These are phyloP conservation scores for Austroboletus olivaceoglutinosus DNA, from an alignment of 1,284 basidiomycete genomes.

Conservation along the genomic window DNA sequence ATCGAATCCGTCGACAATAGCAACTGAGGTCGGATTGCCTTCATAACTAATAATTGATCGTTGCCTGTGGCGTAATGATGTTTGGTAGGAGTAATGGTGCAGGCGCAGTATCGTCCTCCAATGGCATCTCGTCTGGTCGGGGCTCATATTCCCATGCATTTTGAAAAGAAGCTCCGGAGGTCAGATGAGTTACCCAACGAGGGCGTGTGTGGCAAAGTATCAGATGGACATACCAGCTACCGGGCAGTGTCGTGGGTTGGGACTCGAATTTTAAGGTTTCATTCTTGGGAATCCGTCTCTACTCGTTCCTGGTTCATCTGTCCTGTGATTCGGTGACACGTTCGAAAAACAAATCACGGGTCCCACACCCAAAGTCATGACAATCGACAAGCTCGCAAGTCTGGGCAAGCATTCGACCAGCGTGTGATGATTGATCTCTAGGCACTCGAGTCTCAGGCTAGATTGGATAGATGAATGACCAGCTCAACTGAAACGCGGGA, in stretches of 20 bases:
- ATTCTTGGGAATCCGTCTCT: slow-evolving; percentile 7
- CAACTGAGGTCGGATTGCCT: slow-evolving; percentile 10
- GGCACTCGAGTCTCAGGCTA: slow-evolving; percentile 1
- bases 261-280: slow-evolving; percentile 5
- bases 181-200: background rate
- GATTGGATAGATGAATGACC: background rate
- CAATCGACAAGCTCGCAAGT: background rate
- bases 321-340: slow-evolving; percentile 6
- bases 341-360: background rate
- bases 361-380: slow-evolving; percentile 5
- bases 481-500: background rate
- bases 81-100: background rate
- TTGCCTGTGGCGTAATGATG: slow-evolving; percentile 22
- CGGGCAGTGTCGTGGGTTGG: slow-evolving; percentile 14
- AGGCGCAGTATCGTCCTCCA: slow-evolving; percentile 9
- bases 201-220: slow-evolving; percentile 1
- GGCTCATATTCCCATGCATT: slow-evolving; percentile 24
- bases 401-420: background rate
- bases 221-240: slow-evolving; percentile 13
- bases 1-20: background rate
- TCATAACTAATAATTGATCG: slow-evolving; percentile 5
- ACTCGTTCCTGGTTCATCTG: background rate
- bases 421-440: slow-evolving; percentile 1
- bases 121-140: slow-evolving; percentile 11
- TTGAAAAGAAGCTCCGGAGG: background rate